phyloP scores from a whole-genome alignment of 73 alveolate species.

The Uronychia binucleata region DNA sequence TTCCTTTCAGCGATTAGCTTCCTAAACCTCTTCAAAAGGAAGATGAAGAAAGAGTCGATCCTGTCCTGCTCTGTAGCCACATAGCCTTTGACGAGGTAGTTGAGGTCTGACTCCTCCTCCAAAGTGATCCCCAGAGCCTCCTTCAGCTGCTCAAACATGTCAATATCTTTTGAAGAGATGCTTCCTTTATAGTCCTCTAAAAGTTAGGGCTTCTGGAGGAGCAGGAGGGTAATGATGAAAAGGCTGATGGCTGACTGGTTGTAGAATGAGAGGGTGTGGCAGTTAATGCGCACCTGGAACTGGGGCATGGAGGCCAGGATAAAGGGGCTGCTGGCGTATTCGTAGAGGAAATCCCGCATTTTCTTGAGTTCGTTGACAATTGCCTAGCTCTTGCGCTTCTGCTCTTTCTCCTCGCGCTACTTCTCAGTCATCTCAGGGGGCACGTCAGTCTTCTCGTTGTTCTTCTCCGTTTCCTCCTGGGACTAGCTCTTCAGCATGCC shows the following conservation, averaged over 20 bases:
- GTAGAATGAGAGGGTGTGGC: not conserved
- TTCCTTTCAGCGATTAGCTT: not conserved
- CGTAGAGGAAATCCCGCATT: slow-evolving; percentile 33
- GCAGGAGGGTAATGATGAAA: not conserved
- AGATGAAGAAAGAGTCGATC: not conserved
- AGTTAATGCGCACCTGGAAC: not conserved
- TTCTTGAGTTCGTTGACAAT: slow-evolving; percentile 36
- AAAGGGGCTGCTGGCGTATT: slow-evolving; percentile 1
- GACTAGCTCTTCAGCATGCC: slow-evolving; percentile 40
- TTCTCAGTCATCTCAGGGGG: not conserved
- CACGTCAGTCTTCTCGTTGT: not conserved
- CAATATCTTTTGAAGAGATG: not conserved
- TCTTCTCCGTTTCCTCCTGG: slow-evolving; percentile 12
- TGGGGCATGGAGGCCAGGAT: not conserved
- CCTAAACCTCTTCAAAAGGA: not conserved
- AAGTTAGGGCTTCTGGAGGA: not conserved
- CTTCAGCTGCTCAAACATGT: not conserved
- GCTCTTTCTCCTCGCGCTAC: not conserved
- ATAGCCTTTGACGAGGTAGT: not conserved
- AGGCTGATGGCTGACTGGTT: not conserved
- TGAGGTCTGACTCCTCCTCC: not conserved
- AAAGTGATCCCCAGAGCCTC: not conserved
- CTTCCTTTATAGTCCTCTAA: not conserved
- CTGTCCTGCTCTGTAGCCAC: not conserved
- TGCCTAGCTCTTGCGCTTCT: not conserved